Base-by-base conservation (phyloP, 2,329 filamentous ascomycete species). In the Thermomyces lanuginosus region DNA sequence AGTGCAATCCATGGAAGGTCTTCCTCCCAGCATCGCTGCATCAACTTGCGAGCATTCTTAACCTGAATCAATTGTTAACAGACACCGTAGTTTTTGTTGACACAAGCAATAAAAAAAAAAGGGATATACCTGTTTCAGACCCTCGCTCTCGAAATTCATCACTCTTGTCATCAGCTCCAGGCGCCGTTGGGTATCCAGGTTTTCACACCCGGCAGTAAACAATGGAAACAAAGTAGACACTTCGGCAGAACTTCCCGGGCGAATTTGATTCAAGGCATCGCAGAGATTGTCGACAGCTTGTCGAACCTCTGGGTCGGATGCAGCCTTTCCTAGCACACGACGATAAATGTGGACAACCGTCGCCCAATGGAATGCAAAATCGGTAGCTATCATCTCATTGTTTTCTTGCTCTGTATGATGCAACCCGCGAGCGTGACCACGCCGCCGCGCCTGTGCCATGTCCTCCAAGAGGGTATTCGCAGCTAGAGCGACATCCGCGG, bases 191-290 rank as follows among this genome's bases (percentile, higher is more conserved):
- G 57, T 42, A 25, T 72, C 64, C 29, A 56, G 55, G 1, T 72
- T 70, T 46, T 89, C 77, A 37, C 78, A 84, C 0, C 80, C 81
- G 1, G 80, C 80, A 1, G 77, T 79, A 49, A 89, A 89, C 54
- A 89, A 72, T 0, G 81, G 80, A 37, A 89, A 84, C 20, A 89
- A 49, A 10, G 80, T 55, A 41, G 77, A 81, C 6, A 70, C 72
- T 49, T 86, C 80, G 0, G 78, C 77, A 9, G 71, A 72, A 16
- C 73, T 73, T 4, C 76, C 75, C 8, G 62, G 55, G 8, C 69
- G 57, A 25, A 89, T 69, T 19, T 64, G 66, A 12, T 60, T 58
- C 34, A 86, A 55, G 16, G 71, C 66, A 1, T 58, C 54, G 15
- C 80, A 56, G 23, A 86, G 76, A 34, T 69, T 63, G 19, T 59